Base-by-base conservation (phyloP, 805 yeast genomes). In the Candida berthetii region DNA sequence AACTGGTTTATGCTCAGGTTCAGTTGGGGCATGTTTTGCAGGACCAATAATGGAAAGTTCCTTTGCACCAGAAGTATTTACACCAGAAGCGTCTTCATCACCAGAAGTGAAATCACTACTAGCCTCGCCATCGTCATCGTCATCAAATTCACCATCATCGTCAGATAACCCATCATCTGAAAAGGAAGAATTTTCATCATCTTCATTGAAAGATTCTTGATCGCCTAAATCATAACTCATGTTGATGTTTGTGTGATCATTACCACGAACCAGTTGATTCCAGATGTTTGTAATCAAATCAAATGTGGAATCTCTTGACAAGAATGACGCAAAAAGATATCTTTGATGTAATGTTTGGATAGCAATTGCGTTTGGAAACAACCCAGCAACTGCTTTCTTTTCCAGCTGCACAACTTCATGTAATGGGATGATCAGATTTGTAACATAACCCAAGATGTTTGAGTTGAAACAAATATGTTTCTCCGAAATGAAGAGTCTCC, bases 401-500 rank as follows among this genome's bases (percentile, higher is more conserved):
- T 91, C 96, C 50, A 89, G 74, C 33, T 74, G 71, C 9, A 76
- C 73, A 34, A 93, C 78, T 42, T 89, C 96, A 38, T 75, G 80
- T 48, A 82, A 72, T 1, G 88, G 80, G n/a, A 93, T 74, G 3
- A 80, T 73, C 36, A 90, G 62, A 51, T 78, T 84, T 8, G 96
- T 87, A 7, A 88, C 84, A 96, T 96, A 89, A 2, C 96, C 96
- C 33, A 91, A 66, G 35, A 93, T 71, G 51, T 83, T 85, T 5
- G 96, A 84, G 54, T 88, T 83, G 70, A 93, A 93, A 53, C 96
- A 86, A 6, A 91, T 58, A 54, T 81, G 78, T 38, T 74, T 71
- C 48, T 85, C 90, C 25, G 95, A 78, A 11, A 93, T 71, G 57
- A 85, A 93, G 41, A 93, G 55, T 40, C 93, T 71, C 7, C 99